Conservation (phyloP, 1,139 yeast species). For the Geotrichum restrictum region DNA sequence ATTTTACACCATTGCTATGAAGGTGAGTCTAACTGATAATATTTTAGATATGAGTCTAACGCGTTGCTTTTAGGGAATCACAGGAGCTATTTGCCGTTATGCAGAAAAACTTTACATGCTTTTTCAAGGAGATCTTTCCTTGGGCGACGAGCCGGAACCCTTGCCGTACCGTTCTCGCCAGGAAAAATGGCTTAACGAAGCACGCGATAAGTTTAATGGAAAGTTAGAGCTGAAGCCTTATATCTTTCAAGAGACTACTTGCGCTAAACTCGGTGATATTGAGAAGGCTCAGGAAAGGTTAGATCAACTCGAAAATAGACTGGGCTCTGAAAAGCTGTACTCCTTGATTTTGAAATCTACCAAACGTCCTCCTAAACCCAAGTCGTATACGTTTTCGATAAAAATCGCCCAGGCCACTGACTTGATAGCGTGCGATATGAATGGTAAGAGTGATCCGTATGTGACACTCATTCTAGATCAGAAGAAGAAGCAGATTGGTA, state of each 20-base stretch:
- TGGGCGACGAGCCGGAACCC: constrained; percentile 37
- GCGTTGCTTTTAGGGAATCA: constrained; percentile 45
- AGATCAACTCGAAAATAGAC: constrained; percentile 54
- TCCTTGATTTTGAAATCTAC: constrained; percentile 40
- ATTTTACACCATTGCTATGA: constrained; percentile 55
- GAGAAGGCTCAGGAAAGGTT: constrained; percentile 58
- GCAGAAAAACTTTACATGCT: constrained; percentile 46
- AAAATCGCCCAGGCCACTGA: constrained; percentile 68
- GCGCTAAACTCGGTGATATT: constrained; percentile 69
- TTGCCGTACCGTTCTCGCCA: constrained; percentile 31
- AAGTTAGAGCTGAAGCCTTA: constrained; percentile 50
- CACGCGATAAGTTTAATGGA: constrained; percentile 45
- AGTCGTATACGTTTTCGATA: constrained; percentile 60
- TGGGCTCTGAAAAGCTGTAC: constrained; percentile 62
- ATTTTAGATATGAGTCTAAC: constrained; percentile 5
- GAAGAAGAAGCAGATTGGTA: constrained; percentile 57
- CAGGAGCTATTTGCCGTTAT: constrained; percentile 58
- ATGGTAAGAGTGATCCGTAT: constrained; percentile 60
- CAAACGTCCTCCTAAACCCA: constrained; percentile 37
- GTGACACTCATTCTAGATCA: constrained; percentile 63
- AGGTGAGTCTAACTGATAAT: constrained; percentile 26
- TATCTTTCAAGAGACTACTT: constrained; percentile 59
- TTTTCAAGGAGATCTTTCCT: constrained; percentile 47
- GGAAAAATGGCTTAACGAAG: constrained; percentile 40
- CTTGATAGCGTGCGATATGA: constrained; percentile 51